Evolutionary conservation across 2,329 filamentous ascomycete species (phyloP).

Genomic region (Plenodomus biglobosus): DNA sequence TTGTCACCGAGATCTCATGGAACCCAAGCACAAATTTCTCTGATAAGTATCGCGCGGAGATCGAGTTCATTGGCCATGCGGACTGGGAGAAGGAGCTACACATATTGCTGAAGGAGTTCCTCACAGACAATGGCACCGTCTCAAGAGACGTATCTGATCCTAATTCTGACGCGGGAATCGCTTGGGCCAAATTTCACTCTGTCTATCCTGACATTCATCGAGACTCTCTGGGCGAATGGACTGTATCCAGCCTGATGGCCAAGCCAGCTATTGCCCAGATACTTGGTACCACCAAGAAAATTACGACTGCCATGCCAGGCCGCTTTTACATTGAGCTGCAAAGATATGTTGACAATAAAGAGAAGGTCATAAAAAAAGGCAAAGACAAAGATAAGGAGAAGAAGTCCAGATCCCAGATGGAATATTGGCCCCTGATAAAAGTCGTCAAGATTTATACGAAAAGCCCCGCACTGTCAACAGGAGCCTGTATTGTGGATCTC

Average conservation of each 20-base stretch:
- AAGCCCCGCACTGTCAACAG: slow-evolving; percentile 54
- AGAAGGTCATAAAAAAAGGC: slow-evolving; percentile 46
- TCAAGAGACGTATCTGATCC: slow-evolving; percentile 43
- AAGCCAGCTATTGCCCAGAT: slow-evolving; percentile 45
- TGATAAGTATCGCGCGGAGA: slow-evolving; percentile 55
- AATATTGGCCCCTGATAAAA: slow-evolving; percentile 57
- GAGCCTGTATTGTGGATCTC: slow-evolving; percentile 60
- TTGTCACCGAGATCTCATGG: slow-evolving; percentile 62
- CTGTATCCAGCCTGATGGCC: slow-evolving; percentile 48
- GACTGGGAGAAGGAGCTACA: slow-evolving; percentile 59
- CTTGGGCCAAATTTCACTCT: slow-evolving; percentile 55
- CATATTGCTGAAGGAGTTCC: slow-evolving; percentile 53
- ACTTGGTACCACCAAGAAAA: slow-evolving; percentile 51
- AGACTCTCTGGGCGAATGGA: slow-evolving; percentile 43
- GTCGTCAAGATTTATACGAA: slow-evolving; percentile 57
- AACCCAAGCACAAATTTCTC: slow-evolving; percentile 50
- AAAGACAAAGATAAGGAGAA: slow-evolving; percentile 34
- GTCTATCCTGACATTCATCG: slow-evolving; percentile 51
- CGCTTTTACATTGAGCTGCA: slow-evolving; percentile 53
- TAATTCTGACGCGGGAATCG: slow-evolving; percentile 53
- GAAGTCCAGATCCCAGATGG: slow-evolving; percentile 32
- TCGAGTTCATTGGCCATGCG: slow-evolving; percentile 58
- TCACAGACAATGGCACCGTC: slow-evolving; percentile 45
- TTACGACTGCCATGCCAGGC: slow-evolving; percentile 43
- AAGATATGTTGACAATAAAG: slow-evolving; percentile 58